Evolutionary conservation across 2,329 filamentous ascomycete species (phyloP).

Genomic region (Fusarium napiforme): DNA sequence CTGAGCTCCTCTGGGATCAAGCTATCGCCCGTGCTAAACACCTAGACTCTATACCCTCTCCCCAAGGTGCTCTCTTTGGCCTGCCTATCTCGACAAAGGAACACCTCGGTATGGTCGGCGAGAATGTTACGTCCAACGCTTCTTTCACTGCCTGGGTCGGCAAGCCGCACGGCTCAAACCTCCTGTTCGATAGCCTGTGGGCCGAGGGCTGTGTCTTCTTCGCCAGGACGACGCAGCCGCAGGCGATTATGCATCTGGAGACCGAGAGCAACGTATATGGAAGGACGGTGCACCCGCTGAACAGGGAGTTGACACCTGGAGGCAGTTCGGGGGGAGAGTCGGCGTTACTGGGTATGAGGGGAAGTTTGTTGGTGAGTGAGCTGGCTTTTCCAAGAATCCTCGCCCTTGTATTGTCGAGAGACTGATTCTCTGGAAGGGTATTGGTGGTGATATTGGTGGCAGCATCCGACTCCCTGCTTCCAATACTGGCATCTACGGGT

Average conservation of each 20-base stretch:
- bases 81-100: constrained; percentile 51
- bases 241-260: constrained; percentile 66
- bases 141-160: constrained; percentile 47
- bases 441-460: constrained; percentile 57
- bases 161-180: constrained; percentile 47
- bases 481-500: constrained; percentile 51
- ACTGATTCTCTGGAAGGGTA: constrained; percentile 38
- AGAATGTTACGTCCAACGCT: constrained; percentile 43
- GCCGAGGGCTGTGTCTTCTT: constrained; percentile 52
- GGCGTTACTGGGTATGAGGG: constrained; percentile 54
- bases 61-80: constrained; percentile 48
- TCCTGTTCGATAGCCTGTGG: constrained; percentile 45
- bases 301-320: constrained; percentile 68
- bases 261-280: constrained; percentile 72
- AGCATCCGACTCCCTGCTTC: constrained; percentile 53
- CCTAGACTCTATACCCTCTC: constrained; percentile 48
- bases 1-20: constrained; percentile 49
- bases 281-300: constrained; percentile 71
- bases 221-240: constrained; percentile 76
- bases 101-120: constrained; percentile 50
- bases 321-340: constrained; percentile 71
- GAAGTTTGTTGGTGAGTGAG: constrained; percentile 50
- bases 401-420: background rate
- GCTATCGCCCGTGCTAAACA: constrained; percentile 48
- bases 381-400: background rate